phyloP scores from a whole-genome alignment of 2,329 filamentous ascomycete species.

The Claviceps sp. region DNA sequence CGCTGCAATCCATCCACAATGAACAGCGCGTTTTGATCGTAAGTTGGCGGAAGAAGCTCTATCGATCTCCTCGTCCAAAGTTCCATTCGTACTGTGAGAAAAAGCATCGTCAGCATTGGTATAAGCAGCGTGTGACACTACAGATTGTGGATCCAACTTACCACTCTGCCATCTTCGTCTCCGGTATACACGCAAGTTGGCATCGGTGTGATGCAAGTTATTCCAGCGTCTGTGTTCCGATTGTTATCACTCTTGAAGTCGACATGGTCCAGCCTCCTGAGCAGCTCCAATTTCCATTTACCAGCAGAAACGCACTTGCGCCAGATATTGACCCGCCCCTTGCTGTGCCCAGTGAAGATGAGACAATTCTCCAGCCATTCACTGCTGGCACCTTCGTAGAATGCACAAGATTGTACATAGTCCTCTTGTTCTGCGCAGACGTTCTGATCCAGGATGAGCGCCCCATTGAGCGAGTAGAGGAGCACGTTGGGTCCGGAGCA shows the following conservation, averaged over 20 bases:
- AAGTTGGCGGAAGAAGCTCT: conserved; percentile 21
- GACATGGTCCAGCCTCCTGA: conserved; percentile 70
- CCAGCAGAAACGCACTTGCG: conserved; percentile 41
- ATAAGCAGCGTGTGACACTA: neutral
- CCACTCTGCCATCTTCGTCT: conserved; percentile 84
- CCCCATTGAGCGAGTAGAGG: conserved; percentile 80
- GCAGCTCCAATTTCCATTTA: conserved; percentile 61
- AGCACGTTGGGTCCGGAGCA: conserved; percentile 63
- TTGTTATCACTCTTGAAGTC: conserved; percentile 50
- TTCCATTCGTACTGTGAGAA: conserved; percentile 48
- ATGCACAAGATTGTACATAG: conserved; percentile 67
- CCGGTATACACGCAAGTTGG: conserved; percentile 79
- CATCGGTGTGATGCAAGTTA: conserved; percentile 78
- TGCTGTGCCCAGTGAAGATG: conserved; percentile 76
- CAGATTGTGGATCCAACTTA: conserved; percentile 21
- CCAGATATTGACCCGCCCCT: conserved; percentile 74
- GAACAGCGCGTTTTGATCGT: neutral
- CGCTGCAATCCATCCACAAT: neutral
- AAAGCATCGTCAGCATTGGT: neutral
- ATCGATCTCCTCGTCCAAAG: conserved; percentile 42
- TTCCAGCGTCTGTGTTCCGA: conserved; percentile 49
- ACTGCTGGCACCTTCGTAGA: conserved; percentile 81
- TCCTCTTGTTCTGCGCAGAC: conserved; percentile 62
- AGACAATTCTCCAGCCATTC: conserved; percentile 85
- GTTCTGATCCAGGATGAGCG: conserved; percentile 67